phyloP scores from a whole-genome alignment of 116 monocot species.

The Iris pallida region DNA sequence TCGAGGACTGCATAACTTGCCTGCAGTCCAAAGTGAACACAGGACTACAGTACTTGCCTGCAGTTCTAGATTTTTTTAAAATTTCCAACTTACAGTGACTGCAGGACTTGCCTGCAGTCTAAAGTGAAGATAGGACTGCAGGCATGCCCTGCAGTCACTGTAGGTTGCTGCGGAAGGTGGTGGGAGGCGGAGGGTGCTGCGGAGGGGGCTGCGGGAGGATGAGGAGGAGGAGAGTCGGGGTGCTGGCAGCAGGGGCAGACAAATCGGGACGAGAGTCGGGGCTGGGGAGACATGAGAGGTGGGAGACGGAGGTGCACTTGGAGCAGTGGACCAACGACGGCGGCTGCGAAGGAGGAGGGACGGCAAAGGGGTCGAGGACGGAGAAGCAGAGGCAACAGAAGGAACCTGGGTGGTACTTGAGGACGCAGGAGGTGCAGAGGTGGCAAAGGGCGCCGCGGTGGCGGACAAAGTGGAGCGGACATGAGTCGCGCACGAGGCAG shows the following conservation, averaged over 20 bases:
- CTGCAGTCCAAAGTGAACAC: no score
- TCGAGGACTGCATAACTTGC: no score
- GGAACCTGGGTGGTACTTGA: constrained; percentile 23
- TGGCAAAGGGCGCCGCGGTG: constrained; percentile 21
- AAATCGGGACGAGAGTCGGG: constrained; percentile 17
- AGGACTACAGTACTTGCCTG: no score
- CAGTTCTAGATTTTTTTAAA: no score
- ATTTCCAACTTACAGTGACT: no score
- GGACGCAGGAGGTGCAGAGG: constrained; percentile 54
- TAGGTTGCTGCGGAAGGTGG: no score
- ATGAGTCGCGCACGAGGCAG: constrained; percentile 27
- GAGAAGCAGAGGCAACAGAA: constrained; percentile 29
- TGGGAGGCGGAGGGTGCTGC: no score
- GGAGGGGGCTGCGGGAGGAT: no score
- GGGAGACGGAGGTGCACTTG: constrained; percentile 30
- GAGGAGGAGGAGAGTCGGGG: no score
- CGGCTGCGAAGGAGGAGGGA: neutral
- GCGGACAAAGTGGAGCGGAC: constrained; percentile 43
- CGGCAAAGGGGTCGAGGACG: constrained; percentile 15
- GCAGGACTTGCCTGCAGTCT: no score
- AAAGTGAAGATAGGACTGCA: no score
- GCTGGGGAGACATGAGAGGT: constrained; percentile 28
- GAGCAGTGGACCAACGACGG: constrained; percentile 24
- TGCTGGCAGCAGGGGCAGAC: constrained; percentile 40
- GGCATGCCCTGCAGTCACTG: no score